Evolutionary conservation across 768 basidiomycete species (phyloP), one percentile per base, ranked within the genome.

Genomic region (Mycena latifolia): DNA sequence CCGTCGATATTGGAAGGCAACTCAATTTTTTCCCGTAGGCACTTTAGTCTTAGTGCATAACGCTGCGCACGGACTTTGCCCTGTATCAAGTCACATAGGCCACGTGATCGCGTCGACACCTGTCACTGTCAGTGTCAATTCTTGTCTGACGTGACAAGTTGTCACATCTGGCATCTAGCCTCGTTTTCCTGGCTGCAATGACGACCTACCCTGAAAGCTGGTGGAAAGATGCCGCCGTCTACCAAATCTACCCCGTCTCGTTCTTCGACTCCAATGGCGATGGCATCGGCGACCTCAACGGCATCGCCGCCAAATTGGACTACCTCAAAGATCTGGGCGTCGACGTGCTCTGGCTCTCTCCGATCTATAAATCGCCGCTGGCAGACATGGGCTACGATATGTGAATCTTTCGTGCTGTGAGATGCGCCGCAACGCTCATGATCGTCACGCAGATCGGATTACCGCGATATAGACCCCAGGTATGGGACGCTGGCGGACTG

Each of bases 311-410:
- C 39, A 90, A 91, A 72, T 78, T 93, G 10, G 88, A 90, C 69
- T 92, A 94, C 74, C 79, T 93, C 56, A 84, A 87, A 60, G 83
- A 86, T 51, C 81, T 94, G 6, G 91, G 91, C 0, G 87, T 89
- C 5, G 86, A 91, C 66, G 83, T 88, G 0, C 71, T 92, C 18
- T 93, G 92, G 91, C 81, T 93, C 18, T 86, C 82, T 5, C 90
- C 91, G 11, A 91, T 93, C 45, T 93, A 91, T 77, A 81, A 83
- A 57, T 88, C 86, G 2, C 91, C 90, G 0, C 78, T 86, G 60
- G 87, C 85, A 3, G 91, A 92, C 75, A 91, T 92, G 89, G 91
- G 89, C 10, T 91, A 91, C 63, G 89, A 90, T 71, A 90, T 89
- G 88, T 88, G 70, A 8, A 45, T 61, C 6, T 66, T 31, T 3